These are phyloP conservation scores for Pythium oligandrum DNA, from an alignment of 352 stramenopile species.

Conservation along the genomic window DNA sequence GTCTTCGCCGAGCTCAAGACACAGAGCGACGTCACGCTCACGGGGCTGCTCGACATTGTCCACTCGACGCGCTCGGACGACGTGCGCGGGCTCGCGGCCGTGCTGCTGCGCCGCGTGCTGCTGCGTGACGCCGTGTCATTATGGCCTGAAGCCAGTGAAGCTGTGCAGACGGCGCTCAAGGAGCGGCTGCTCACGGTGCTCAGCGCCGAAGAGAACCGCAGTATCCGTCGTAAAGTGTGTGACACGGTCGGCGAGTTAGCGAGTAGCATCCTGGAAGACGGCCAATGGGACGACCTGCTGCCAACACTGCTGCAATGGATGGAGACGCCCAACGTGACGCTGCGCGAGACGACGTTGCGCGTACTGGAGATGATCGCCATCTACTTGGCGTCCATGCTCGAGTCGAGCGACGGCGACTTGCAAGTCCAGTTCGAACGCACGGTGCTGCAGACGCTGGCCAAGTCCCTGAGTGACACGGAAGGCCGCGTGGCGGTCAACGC, in stretches of 20 bases:
- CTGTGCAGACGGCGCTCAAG: constrained; percentile 49
- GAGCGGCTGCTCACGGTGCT: constrained; percentile 59
- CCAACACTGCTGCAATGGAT: constrained; percentile 67
- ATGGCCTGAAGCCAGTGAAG: constrained; percentile 52
- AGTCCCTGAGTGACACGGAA: constrained; percentile 43
- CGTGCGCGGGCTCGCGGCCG: constrained; percentile 63
- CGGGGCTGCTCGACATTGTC: constrained; percentile 48
- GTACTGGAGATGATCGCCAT: constrained; percentile 81
- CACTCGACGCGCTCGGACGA: constrained; percentile 58
- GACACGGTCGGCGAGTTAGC: constrained; percentile 81
- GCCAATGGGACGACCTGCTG: constrained; percentile 71
- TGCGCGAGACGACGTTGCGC: constrained; percentile 65
- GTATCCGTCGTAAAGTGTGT: constrained; percentile 79
- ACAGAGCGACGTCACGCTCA: constrained; percentile 48
- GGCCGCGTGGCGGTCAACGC: constrained; percentile 69
- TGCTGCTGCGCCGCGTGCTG: constrained; percentile 72
- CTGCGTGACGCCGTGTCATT: constrained; percentile 74
- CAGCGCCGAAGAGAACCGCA: constrained; percentile 51
- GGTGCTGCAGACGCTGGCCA: constrained; percentile 45
- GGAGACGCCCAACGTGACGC: constrained; percentile 32
- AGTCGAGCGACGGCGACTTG: constrained; percentile 15
- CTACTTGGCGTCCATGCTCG: constrained; percentile 59
- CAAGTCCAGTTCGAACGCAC: constrained; percentile 36
- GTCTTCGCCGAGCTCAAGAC: constrained; percentile 62
- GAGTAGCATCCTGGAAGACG: constrained; percentile 74